Base-by-base conservation (phyloP, 495 filamentous ascomycete genomes). In the Penicillium fimorum region DNA sequence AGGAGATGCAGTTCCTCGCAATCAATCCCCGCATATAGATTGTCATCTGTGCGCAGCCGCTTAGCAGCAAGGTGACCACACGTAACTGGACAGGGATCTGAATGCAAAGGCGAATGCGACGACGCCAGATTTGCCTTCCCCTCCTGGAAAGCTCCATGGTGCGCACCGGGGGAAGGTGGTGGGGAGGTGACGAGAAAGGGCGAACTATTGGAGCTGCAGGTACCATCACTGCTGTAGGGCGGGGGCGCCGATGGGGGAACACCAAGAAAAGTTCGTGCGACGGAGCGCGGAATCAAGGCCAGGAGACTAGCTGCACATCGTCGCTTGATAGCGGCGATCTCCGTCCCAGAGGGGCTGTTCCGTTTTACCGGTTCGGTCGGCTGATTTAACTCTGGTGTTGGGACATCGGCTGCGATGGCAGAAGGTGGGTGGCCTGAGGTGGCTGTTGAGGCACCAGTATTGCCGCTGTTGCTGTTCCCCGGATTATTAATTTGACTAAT, bases 271-370 rank as follows among this genome's bases (percentile, higher is more conserved):
- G 62, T 64, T 62, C 65, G 68, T 54, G 69, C 73, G 38, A 79
- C 67, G 47, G 51, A 59, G 33, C 64, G 69, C 58, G 79, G 78
- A 44, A 82, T 56, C 47, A 79, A 56, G 20, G 70, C 75, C 51
- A 84, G 66, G 47, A 87, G 70, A 42, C 71, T 68, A 47, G 70
- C 64, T 44, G 84, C 84, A 65, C 82, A 85, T 63, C 71, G 70
- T 64, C 74, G 78, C 75, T 81, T 84, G 61, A 85, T 82, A 50
- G 67, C 65, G 50, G 70, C 69, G 57, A 77, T 71, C 59, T 79
- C 76, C 55, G 78, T 61, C 18, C 65, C 64, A 33, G 70, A 64
- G 45, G 60, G 69, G 5, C 55, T 47, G 48, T 27, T 53, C 49
- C 56, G 50, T 46, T 62, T 56, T 46, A 52, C 62, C 43, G 56